A percentile compares a stretch with the other conserved stretches of the same genome.
phyloP scores from a whole-genome alignment of 495 filamentous ascomycete species.

The Aspergillus haitiensis region DNA sequence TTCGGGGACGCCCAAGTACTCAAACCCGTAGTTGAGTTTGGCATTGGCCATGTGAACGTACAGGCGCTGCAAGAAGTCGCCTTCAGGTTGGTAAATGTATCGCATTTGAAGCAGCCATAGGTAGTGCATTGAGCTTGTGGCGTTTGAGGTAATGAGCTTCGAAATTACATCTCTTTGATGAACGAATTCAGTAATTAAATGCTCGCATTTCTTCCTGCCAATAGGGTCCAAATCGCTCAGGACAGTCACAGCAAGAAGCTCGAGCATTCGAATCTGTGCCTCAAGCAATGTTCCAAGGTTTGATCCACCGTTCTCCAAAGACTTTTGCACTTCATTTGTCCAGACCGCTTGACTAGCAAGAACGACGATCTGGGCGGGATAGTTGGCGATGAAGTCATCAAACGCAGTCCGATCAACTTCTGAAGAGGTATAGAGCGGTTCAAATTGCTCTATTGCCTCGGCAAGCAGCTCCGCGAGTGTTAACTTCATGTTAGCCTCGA shows the following conservation, averaged over 20 bases:
- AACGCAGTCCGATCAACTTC: slow-evolving; percentile 67
- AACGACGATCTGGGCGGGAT: slow-evolving; percentile 93
- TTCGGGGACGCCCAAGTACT: slow-evolving; percentile 95
- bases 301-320: slow-evolving; percentile 66
- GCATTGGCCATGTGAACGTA: slow-evolving; percentile 97
- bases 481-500: slow-evolving; percentile 91
- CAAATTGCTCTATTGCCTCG: slow-evolving; percentile 74
- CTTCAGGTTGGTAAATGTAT: slow-evolving; percentile 82
- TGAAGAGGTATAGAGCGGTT: slow-evolving; percentile 64
- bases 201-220: slow-evolving; percentile 92
- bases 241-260: slow-evolving; percentile 82
- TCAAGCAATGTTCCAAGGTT: slow-evolving; percentile 68
- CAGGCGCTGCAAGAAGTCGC: slow-evolving; percentile 77
- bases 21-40: slow-evolving; percentile 91
- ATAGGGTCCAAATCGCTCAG: slow-evolving; percentile 85
- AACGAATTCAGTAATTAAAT: slow-evolving; percentile 97
- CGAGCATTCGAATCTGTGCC: slow-evolving; percentile 75
- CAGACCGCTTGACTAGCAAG: slow-evolving; percentile 93
- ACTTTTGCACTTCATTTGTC: slow-evolving; percentile 79
- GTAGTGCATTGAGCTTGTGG: slow-evolving; percentile 77
- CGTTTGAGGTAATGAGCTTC: slow-evolving; percentile 72
- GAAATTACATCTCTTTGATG: slow-evolving; percentile 92
- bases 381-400: slow-evolving; percentile 72
- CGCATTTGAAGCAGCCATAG: slow-evolving; percentile 98
- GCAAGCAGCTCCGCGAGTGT: slow-evolving; percentile 88